Evolutionary conservation across 805 yeast species (phyloP), one percentile per base, ranked within the genome.

Genomic region (Barnettozyma wickerhamii): DNA sequence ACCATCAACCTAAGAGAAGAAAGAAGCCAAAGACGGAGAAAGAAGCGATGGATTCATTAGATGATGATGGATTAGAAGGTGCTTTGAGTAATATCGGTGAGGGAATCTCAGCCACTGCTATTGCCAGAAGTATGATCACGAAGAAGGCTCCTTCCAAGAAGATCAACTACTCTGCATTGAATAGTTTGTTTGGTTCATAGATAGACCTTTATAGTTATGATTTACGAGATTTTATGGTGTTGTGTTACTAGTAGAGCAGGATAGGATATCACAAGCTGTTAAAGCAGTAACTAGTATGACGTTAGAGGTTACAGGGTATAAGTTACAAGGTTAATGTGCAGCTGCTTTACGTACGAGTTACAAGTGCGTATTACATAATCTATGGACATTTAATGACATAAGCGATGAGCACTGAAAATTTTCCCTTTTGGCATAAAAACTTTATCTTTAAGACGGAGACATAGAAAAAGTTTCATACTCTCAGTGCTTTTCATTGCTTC

Each of bases 101-200:
- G 43, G 49, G 51, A 3, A 86, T 96, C 0, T 87, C 84, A 2
- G 95, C 84, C 38, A 81, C 84, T 55, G 93, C 93, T 3, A 83
- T n/a, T n/a, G n/a, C n/a, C n/a, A n/a, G 77, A 56, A 77, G 71
- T 41, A 79, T 88, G 84, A 59, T 91, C 30, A 75, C 77, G 49
- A 84, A 81, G 62, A 81, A 86, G 55, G 71, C 84, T 6, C 80
- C 83, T 49, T 86, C 96, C 20, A 84, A 82, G 64, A 93, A 93
- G 69, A 84, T 93, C 61, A 93, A 93, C 62, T 93, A 93, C 60
- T 80, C 75, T 35, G 89, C 91, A 5, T 75, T 91, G 40, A 81
- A 80, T 47, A 77, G 72, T 45, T 56, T 70, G 33, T 69, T 69
- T 47, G 64, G 26, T 17, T 10, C 38, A 4, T 28, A n/a, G n/a